Evolutionary conservation across 805 yeast genomes (phyloP).

Genomic region (Metschnikowia colocasiae): DNA sequence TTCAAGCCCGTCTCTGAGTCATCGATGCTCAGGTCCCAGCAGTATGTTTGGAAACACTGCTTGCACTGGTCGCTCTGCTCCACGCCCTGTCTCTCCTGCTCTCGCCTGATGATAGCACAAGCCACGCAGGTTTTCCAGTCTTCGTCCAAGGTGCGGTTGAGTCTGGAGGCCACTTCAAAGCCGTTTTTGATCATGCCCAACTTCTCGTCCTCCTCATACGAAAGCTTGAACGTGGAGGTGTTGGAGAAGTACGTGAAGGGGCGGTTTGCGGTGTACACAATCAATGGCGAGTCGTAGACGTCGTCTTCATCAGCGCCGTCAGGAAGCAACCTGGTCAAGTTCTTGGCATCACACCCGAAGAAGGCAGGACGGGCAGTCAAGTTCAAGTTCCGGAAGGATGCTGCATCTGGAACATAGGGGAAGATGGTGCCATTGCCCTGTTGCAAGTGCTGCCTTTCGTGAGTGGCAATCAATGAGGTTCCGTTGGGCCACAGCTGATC

Average conservation of each 20-base stretch:
- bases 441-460: slow-evolving; percentile 25
- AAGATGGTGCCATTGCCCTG: slow-evolving; percentile 27
- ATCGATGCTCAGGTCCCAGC: slow-evolving; percentile 60
- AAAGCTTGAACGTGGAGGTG: slow-evolving; percentile 27
- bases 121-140: slow-evolving; percentile 75
- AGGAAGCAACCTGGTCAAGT: slow-evolving; percentile 21
- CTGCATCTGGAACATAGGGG: slow-evolving; percentile 25
- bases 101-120: slow-evolving; percentile 79
- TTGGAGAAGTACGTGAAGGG: slow-evolving; percentile 28
- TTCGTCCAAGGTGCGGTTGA: slow-evolving; percentile 61
- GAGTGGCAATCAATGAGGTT: slow-evolving; percentile 35
- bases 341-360: slow-evolving; percentile 26
- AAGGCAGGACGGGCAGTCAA: slow-evolving; percentile 24
- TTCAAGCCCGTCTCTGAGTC: slow-evolving; percentile 24
- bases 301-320: slow-evolving; percentile 12
- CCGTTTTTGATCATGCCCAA: slow-evolving; percentile 27
- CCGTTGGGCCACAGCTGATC: slow-evolving; percentile 41
- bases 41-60: slow-evolving; percentile 64
- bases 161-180: slow-evolving; percentile 27
- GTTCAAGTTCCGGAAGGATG: slow-evolving; percentile 20
- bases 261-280: slow-evolving; percentile 30
- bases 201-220: slow-evolving; percentile 23
- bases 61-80: slow-evolving; percentile 68
- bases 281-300: slow-evolving; percentile 21
- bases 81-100: slow-evolving; percentile 62